phyloP scores from a whole-genome alignment of 768 basidiomycete genomes.

The Boletus eberwhitei region DNA sequence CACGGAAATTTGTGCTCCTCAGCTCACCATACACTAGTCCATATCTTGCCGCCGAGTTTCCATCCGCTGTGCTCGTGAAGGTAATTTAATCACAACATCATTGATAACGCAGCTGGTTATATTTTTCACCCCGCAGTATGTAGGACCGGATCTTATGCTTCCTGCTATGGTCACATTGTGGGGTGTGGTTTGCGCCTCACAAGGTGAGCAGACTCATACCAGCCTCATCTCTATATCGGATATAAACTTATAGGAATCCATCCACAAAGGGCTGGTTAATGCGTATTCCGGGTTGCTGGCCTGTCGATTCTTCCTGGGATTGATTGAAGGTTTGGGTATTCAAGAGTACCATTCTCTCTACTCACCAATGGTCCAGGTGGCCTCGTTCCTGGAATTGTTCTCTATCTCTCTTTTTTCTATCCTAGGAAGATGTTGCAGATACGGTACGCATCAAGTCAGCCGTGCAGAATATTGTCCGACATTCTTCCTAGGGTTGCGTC shows the following conservation, averaged over 20 bases:
- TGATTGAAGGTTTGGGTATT: constrained; percentile 49
- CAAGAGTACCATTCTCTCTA: not conserved
- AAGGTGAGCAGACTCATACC: constrained; percentile 39
- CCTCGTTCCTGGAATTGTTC: constrained; percentile 54
- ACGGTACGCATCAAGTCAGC: constrained; percentile 3
- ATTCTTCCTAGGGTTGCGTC: constrained; percentile 33
- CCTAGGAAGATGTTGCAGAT: constrained; percentile 30
- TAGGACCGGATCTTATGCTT: constrained; percentile 55
- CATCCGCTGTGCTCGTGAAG: constrained; percentile 58
- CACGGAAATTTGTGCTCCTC: not conserved
- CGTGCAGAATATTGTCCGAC: constrained; percentile 1
- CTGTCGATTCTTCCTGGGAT: constrained; percentile 49
- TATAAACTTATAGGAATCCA: not conserved
- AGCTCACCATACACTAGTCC: constrained; percentile 29
- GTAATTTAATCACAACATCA: constrained; percentile 11
- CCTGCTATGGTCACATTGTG: constrained; percentile 62
- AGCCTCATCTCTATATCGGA: not conserved
- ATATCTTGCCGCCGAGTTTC: constrained; percentile 55
- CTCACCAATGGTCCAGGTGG: constrained; percentile 38
- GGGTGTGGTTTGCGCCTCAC: constrained; percentile 60
- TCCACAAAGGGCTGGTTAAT: constrained; percentile 39
- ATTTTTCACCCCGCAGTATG: constrained; percentile 16
- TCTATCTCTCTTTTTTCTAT: constrained; percentile 53
- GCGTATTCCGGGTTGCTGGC: constrained; percentile 53
- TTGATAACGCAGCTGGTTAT: not conserved